Evolutionary conservation across 2,329 filamentous ascomycete genomes (phyloP), one percentile per base, ranked within the genome.

Genomic region (Madurella fahalii): DNA sequence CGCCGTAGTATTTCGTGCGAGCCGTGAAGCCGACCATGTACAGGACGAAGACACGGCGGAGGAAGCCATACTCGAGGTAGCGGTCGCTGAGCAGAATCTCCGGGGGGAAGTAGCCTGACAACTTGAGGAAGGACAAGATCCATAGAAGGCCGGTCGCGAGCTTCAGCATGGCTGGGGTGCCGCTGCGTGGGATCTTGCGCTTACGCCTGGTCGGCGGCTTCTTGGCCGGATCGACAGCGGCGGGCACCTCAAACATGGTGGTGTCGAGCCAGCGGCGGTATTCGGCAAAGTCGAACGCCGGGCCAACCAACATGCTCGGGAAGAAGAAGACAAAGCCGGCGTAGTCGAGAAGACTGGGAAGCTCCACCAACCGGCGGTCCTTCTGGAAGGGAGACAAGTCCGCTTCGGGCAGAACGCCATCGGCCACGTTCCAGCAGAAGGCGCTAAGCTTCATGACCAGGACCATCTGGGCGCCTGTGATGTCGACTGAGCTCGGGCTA

Each of bases 401-500:
- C 42, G 86, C 80, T 16, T 87, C 83, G 2, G 90, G 85, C 17
- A 95, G 78, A 55, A 86, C 84, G 17, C 94, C 95, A 69, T 99
- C 94, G 65, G 94, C 91, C 9, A 97, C 86, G 68, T 97, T 97
- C 94, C 94, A 99, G 74, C 90, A 95, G 68, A 99, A 99, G 5
- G 93, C 89, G 18, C 86, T 90, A 37, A 99, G 83, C 72, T 99
- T 99, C 90, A 99, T 99, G 59, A 97, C 86, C 63, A 97, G 74
- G 34, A 99, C 94, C 94, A 99, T 99, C 71, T 99, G 94, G 1
- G 93, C 91, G 40, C 88, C 92, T 0, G 93, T 96, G 63, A 99
- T 92, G 69, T 99, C 94, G 56, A 96, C 78, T 1, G 75, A 72
- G 40, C 81, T 78, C 0, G 89, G 82, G 58, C 83, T 79, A 63